A percentile compares a stretch with the other conserved stretches of the same genome.
These are phyloP conservation scores for Aplosporella prunicola DNA, from an alignment of 2,329 filamentous ascomycete genomes.

Conservation along the genomic window DNA sequence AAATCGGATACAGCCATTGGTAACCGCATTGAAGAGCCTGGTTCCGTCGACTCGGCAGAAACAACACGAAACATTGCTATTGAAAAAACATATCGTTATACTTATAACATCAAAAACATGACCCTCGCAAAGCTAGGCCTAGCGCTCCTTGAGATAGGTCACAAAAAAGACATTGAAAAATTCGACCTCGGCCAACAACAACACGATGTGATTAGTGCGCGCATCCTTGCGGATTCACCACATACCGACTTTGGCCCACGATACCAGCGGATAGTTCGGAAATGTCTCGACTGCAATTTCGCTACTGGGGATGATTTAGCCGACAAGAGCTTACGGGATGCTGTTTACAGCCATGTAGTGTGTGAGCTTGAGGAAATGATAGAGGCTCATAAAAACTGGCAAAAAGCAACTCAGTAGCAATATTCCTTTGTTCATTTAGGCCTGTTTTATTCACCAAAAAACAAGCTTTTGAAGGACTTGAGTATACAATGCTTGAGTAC, in stretches of 20 bases:
- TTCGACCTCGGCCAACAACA: conserved; percentile 11
- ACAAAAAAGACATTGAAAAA: conserved; percentile 18
- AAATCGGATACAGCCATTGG: not conserved
- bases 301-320: not conserved
- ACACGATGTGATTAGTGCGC: conserved; percentile 1
- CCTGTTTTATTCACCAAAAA: no score
- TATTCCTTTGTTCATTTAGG: no score
- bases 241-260: not conserved
- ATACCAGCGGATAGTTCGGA: not conserved
- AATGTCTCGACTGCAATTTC: conserved; percentile 1
- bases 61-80: no score
- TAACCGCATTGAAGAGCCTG: not conserved
- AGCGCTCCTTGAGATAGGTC: conserved; percentile 19
- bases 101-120: conserved; percentile 18
- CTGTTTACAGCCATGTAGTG: not conserved
- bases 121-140: conserved; percentile 20
- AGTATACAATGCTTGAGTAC: no score
- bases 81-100: not conserved
- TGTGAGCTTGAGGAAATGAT: not conserved
- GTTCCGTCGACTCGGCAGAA: not conserved
- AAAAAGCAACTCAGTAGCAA: no score
- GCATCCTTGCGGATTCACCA: not conserved
- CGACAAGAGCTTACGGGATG: not conserved
- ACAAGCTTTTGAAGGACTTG: no score
- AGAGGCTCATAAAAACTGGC: not conserved